Conservation (phyloP, 2,329 filamentous ascomycete genomes). For the Curvularia sp. region DNA sequence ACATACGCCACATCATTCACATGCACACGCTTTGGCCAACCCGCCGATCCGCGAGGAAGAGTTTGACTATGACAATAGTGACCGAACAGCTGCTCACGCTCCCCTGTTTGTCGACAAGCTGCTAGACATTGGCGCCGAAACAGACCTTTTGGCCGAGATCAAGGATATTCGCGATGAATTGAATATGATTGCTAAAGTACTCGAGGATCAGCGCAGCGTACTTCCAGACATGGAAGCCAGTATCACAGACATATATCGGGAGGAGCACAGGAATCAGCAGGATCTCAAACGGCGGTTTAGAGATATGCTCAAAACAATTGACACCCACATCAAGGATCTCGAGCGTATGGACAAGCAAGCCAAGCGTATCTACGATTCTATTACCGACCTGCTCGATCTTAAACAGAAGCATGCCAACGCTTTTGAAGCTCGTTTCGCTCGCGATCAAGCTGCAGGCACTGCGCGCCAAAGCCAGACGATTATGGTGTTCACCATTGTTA, state of each 20-base stretch:
- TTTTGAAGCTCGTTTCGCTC: constrained; percentile 68
- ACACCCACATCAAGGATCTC: constrained; percentile 66
- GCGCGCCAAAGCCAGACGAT: constrained; percentile 64
- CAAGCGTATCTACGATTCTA: constrained; percentile 64
- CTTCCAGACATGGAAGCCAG: constrained; percentile 57
- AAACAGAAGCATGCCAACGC: constrained; percentile 75
- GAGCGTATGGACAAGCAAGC: constrained; percentile 70
- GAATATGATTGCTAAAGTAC: constrained; percentile 65
- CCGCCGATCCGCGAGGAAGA: constrained; percentile 37
- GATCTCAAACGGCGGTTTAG: constrained; percentile 63
- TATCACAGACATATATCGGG: constrained; percentile 51
- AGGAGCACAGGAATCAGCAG: constrained; percentile 49
- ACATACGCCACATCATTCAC: constrained; percentile 36
- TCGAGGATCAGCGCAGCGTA: constrained; percentile 59
- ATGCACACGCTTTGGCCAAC: constrained; percentile 36
- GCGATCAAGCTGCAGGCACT: constrained; percentile 68
- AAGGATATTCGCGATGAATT: constrained; percentile 74
- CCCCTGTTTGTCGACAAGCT: constrained; percentile 62
- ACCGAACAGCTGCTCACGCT: constrained; percentile 35
- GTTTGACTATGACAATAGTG: constrained; percentile 43
- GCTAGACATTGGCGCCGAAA: constrained; percentile 67
- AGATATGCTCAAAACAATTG: constrained; percentile 65
- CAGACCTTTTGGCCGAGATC: constrained; percentile 66
- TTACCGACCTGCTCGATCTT: constrained; percentile 69
- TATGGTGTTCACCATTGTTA: constrained; percentile 67